Evolutionary conservation across 2,329 filamentous ascomycete species (phyloP), one percentile per base, ranked within the genome.

Genomic region (Bisporella sp.): DNA sequence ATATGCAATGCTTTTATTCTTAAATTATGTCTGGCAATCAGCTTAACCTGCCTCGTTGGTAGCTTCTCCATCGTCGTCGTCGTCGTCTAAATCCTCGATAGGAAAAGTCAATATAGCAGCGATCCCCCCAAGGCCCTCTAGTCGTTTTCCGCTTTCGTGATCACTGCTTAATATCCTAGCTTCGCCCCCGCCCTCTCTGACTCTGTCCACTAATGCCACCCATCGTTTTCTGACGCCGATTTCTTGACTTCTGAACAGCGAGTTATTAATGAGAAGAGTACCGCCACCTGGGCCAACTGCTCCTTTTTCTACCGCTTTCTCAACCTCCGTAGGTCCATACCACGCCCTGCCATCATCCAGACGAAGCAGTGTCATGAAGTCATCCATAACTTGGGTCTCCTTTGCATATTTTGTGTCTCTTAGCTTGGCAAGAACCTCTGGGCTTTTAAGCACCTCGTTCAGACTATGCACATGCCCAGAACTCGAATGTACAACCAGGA

Each of bases 91-190:
- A 58, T 95, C 90, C 13, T 80, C 71, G 37, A 97, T 77, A 0
- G 93, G 91, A 66, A 91, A 99, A 9, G 92, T 96, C 56, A 96
- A 71, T 31, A 96, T 85, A 1, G 90, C 90, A 12, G 92, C 93
- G 54, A 99, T 85, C 13, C 90, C 87, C 1, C 93, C 91, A 53
- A 97, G 67, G 9, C 84, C 86, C 58, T 91, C 88, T 11, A 99
- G 70, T 53, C 90, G 76, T 71, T 86, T 85, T 1, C 93, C 93
- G 66, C 91, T 96, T 72, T 96, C 92, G 67, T 97, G 92, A 63
- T 95, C 86, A 61, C 87, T 91, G 67, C 92, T 97, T 31, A 97
- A 70, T n/a, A 97, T 81, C 48, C 88, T 76, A 1, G 89, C 88
- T 57, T 96, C 90, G 1, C 92, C 93, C 5, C 92, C 93, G 56